Percentiles rank a stretch among this genome's conserved stretches.
phyloP scores from a whole-genome alignment of 2,329 filamentous ascomycete species.

The Immersiporthe knoxdaviesiana region DNA sequence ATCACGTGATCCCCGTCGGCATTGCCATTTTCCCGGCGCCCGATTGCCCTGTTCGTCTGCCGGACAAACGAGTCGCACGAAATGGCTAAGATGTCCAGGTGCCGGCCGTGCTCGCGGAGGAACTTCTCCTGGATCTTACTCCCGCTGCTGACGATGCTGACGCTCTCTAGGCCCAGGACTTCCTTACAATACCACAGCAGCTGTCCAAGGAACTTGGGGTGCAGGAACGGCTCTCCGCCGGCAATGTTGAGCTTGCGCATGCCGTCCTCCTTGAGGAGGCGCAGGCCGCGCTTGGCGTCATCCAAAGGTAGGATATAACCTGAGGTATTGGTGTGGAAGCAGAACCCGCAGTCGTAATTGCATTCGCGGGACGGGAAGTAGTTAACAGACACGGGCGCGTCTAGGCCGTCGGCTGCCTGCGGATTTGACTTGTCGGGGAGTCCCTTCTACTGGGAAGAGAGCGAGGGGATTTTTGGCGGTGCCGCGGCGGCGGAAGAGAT shows the following conservation, averaged over 20 bases:
- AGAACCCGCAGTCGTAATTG: slow-evolving; percentile 50
- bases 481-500: background rate
- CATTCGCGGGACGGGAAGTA: slow-evolving; percentile 31
- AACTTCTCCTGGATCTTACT: slow-evolving; percentile 49
- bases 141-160: slow-evolving; percentile 59
- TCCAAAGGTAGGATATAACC: slow-evolving; percentile 47
- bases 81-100: slow-evolving; percentile 58
- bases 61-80: slow-evolving; percentile 59
- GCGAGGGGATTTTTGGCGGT: background rate
- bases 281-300: slow-evolving; percentile 49
- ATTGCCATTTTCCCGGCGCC: slow-evolving; percentile 42
- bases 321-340: slow-evolving; percentile 58
- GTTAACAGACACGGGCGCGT: slow-evolving; percentile 29
- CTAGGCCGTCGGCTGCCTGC: background rate
- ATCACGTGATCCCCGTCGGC: slow-evolving; percentile 48
- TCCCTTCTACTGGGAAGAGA: background rate
- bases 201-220: slow-evolving; percentile 41
- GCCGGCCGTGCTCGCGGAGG: slow-evolving; percentile 45
- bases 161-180: slow-evolving; percentile 51
- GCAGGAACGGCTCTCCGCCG: slow-evolving; percentile 44
- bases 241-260: slow-evolving; percentile 30
- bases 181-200: slow-evolving; percentile 53
- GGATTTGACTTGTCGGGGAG: too few relatives aligned
- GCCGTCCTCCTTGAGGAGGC: slow-evolving; percentile 49
- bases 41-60: slow-evolving; percentile 54